Conservation (phyloP, 352 stramenopile genomes). For the Pythium vanterpoolii region DNA sequence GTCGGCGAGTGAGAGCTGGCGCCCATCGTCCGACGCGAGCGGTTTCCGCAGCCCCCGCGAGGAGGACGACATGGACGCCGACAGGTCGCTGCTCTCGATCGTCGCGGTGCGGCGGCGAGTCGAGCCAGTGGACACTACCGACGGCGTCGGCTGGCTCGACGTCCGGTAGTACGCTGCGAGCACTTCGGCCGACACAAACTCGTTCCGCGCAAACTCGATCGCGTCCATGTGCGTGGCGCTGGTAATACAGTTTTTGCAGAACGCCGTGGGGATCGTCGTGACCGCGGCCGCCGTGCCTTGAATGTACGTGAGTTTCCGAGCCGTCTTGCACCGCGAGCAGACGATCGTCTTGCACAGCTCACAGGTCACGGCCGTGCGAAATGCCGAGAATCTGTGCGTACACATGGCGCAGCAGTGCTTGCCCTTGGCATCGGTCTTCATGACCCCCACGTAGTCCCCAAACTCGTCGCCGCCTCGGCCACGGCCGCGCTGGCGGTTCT, state of each 20-base stretch:
- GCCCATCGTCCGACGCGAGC: neutral
- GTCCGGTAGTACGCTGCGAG: neutral
- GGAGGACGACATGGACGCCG: neutral
- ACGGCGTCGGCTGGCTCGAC: neutral
- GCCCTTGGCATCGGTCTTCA: slow-evolving; percentile 17
- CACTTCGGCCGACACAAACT: neutral
- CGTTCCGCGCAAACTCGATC: slow-evolving; percentile 11
- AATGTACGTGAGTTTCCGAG: slow-evolving; percentile 21
- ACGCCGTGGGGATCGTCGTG: slow-evolving; percentile 10
- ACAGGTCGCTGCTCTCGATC: neutral
- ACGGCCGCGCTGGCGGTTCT: slow-evolving; percentile 32
- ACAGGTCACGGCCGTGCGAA: slow-evolving; percentile 16
- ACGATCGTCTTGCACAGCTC: slow-evolving; percentile 14
- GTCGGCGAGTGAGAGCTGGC: slow-evolving; percentile 1
- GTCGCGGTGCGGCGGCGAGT: neutral
- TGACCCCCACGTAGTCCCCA: slow-evolving; percentile 13
- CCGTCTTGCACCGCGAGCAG: slow-evolving; percentile 19
- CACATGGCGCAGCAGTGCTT: slow-evolving; percentile 19
- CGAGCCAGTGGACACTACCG: neutral
- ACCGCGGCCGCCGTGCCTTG: neutral
- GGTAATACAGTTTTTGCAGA: slow-evolving; percentile 16
- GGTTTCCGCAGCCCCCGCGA: neutral
- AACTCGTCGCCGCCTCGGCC: slow-evolving; percentile 28
- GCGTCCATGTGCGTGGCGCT: slow-evolving; percentile 1
- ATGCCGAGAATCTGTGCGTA: slow-evolving; percentile 6